Base-by-base conservation (phyloP, 164 flowering plant species). In the Kingdonia uniflora region DNA sequence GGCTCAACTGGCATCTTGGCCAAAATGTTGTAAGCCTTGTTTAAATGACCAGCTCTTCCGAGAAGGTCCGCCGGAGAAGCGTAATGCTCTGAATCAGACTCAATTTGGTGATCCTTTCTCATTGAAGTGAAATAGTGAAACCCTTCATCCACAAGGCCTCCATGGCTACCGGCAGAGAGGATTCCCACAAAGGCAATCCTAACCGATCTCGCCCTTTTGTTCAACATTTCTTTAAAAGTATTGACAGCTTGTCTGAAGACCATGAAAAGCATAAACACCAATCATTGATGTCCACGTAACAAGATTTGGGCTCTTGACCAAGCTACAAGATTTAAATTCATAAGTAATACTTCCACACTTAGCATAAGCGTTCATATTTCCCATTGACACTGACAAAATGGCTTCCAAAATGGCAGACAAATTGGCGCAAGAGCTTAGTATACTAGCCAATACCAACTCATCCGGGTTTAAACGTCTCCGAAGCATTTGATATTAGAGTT, bases 161-260 rank as follows among this genome's bases (percentile, higher is more conserved):
- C 77, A 64, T 79, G 87, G 69, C 77, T 69, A 58, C 91, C 80
- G 11, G 91, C 87, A 58, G 87, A 78, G 33, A 85, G 83, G 61
- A 78, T 71, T 20, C 65, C 76, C 38, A 82, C 65, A 66, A 79
- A 81, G 26, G 79, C 64, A 57, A 80, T 51, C 41, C 49, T 11
- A 61, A 81, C 95, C 19, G 81, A 89, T 61, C 58, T 65, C 14
- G 70, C 56, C 16, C 76, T 74, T 38, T 44, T 22, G 5, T 62
- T 47, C 25, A 81, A 12, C 88, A 83, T 80, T 61, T 51, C 58
- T 50, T 78, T 74, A 54, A 81, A 80, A 29, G 55, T 29, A n/a
- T 58, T 56, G 14, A 74, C 50, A 42, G 79, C 72, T 65, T 80
- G 61, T 58, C 51, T 57, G 14, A 49, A 65, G 71, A 49, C 95